Percentiles rank a stretch among this genome's conserved stretches.
phyloP scores from a whole-genome alignment of 169 alveolate species.

The Plasmodium relictum region DNA sequence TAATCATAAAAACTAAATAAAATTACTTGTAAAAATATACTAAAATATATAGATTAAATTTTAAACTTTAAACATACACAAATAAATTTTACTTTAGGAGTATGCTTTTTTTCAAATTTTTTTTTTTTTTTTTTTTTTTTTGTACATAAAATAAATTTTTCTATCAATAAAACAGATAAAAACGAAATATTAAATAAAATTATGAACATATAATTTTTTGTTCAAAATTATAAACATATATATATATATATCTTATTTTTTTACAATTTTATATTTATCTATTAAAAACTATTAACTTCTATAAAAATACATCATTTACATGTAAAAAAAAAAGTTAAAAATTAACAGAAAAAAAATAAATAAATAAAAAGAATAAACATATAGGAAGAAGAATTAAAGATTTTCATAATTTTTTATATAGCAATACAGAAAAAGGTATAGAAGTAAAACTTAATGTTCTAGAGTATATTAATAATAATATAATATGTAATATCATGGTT shows the following conservation, averaged over 20 bases:
- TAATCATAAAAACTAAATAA: background rate
- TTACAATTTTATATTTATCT: background rate
- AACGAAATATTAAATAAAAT: constrained; percentile 5
- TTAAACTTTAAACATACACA: too few species aligned
- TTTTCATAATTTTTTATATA: constrained; percentile 15
- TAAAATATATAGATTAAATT: too few species aligned
- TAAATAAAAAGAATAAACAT: background rate
- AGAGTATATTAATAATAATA: constrained; percentile 24
- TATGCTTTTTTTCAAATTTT: too few species aligned
- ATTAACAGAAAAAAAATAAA: background rate
- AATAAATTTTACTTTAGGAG: too few species aligned
- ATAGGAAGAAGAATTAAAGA: constrained; percentile 24
- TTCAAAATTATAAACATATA: background rate
- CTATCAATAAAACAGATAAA: background rate
- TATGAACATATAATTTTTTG: constrained; percentile 4
- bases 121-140: constrained; percentile 6
- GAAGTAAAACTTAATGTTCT: constrained; percentile 10
- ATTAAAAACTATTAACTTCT: background rate
- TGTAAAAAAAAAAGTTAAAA: background rate
- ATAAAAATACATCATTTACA: background rate
- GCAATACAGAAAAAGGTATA: constrained; percentile 26
- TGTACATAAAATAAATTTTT: background rate
- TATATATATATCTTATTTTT: background rate
- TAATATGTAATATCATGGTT: background rate
- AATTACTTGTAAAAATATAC: too few species aligned